phyloP scores from a whole-genome alignment of 2,329 filamentous ascomycete genomes.

The Pseudocercospora vitis region DNA sequence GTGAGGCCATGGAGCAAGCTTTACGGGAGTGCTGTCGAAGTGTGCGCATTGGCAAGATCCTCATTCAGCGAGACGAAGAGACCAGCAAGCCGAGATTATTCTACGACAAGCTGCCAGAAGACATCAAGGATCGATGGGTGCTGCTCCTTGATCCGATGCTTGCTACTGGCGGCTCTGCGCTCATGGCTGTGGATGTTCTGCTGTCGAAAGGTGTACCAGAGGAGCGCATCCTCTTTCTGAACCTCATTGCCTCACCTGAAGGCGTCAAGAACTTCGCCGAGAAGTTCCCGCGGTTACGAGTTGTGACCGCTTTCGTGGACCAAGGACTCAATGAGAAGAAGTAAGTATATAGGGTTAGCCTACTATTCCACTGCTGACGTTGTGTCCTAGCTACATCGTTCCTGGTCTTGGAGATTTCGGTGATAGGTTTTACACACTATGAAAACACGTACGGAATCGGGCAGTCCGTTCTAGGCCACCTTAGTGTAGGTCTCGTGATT shows the following conservation, averaged over 20 bases:
- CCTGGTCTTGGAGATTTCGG: conserved; percentile 94
- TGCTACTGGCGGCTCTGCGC: conserved; percentile 94
- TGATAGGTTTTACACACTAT: conserved; percentile 88
- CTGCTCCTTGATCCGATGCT: conserved; percentile 98
- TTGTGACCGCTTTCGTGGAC: conserved; percentile 95
- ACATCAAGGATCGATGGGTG: conserved; percentile 91
- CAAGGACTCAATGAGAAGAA: conserved; percentile 97
- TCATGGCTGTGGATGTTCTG: conserved; percentile 93
- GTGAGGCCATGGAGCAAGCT: conserved; percentile 98
- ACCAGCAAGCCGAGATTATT: conserved; percentile 89
- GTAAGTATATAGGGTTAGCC: conserved; percentile 56
- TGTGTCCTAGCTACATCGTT: conserved; percentile 76
- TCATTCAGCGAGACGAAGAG: conserved; percentile 97
- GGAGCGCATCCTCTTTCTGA: conserved; percentile 92
- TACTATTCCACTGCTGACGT: conserved; percentile 38
- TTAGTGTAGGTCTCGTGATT: no score
- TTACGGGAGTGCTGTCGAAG: conserved; percentile 93
- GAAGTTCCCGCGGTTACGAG: conserved; percentile 82
- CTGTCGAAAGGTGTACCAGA: conserved; percentile 89
- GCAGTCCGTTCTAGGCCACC: no score
- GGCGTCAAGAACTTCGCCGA: conserved; percentile 86
- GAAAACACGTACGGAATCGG: neutral
- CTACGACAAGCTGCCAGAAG: conserved; percentile 94
- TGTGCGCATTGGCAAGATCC: conserved; percentile 96
- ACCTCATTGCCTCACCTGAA: conserved; percentile 94